These are phyloP conservation scores for Syzygium syzygioides DNA, from an alignment of 441 rosid genomes.

Conservation along the genomic window DNA sequence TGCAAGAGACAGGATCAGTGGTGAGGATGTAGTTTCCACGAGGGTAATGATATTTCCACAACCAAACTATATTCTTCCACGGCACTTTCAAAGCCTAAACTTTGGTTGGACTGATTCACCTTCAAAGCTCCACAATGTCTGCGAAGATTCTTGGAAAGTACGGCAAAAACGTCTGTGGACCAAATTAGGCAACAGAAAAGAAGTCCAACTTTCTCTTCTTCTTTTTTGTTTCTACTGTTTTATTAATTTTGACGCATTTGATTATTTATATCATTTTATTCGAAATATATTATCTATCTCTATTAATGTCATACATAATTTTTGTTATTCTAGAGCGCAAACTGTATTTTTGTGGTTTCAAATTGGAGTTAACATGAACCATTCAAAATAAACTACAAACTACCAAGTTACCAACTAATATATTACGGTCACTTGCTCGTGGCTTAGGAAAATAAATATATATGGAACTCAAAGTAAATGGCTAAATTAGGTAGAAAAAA, in stretches of 20 bases:
- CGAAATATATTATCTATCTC: background rate
- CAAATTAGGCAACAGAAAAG: background rate
- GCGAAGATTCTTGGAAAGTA: background rate
- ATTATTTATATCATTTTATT: background rate
- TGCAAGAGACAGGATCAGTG: background rate
- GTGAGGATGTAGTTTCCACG: background rate
- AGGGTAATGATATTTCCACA: background rate
- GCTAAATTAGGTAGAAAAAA: background rate
- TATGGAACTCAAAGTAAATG: background rate
- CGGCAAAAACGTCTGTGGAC: background rate
- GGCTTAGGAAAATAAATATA: background rate
- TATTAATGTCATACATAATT: accelerated
- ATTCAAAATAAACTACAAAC: background rate
- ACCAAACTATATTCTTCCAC: background rate
- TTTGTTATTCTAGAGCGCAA: background rate
- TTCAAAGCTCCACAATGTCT: background rate
- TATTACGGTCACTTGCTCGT: background rate
- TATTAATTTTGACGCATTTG: background rate
- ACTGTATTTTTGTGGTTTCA: background rate
- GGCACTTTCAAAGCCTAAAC: background rate
- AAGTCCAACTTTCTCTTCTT: background rate
- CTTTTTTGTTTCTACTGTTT: background rate
- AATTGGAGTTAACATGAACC: background rate
- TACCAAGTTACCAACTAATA: background rate
- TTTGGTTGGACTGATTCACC: background rate